Conservation (phyloP, 2,329 filamentous ascomycete genomes). For the Mycosphaerella arachidis region DNA sequence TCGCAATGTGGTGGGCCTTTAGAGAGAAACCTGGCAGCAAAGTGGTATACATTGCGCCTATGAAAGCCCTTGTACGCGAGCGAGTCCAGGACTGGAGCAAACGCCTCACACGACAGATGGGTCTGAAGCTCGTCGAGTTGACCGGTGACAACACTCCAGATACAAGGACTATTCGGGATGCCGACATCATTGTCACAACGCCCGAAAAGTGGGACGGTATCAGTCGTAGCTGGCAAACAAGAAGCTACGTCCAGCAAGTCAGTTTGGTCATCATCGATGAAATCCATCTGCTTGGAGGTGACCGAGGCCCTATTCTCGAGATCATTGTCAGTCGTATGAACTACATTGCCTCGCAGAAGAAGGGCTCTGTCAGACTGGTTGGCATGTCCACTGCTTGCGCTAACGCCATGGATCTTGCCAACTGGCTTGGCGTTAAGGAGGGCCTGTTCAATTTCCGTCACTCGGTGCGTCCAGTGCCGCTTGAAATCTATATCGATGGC, state of each 20-base stretch:
- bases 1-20: conserved; percentile 99
- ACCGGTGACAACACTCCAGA: conserved; percentile 98
- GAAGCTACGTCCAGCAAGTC: conserved; percentile 91
- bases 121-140: conserved; percentile 86
- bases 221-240: conserved; percentile 95
- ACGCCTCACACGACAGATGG: conserved; percentile 75
- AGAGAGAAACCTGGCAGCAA: conserved; percentile 90
- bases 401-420: conserved; percentile 87
- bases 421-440: conserved; percentile 96
- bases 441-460: conserved; percentile 95
- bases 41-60: conserved; percentile 97
- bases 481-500: conserved; percentile 96
- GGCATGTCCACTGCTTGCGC: conserved; percentile 99
- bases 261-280: conserved; percentile 97
- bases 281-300: conserved; percentile 93
- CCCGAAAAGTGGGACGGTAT: conserved; percentile 99
- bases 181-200: conserved; percentile 96
- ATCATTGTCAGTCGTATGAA: conserved; percentile 96
- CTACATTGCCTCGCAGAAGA: conserved; percentile 92
- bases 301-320: conserved; percentile 94
- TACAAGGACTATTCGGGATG: conserved; percentile 88
- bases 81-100: conserved; percentile 91
- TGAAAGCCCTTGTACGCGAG: conserved; percentile 97
- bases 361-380: conserved; percentile 79
- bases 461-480: conserved; percentile 88